Conservation (phyloP, 2,329 filamentous ascomycete species). For the Sarocladiaceae sp. region DNA sequence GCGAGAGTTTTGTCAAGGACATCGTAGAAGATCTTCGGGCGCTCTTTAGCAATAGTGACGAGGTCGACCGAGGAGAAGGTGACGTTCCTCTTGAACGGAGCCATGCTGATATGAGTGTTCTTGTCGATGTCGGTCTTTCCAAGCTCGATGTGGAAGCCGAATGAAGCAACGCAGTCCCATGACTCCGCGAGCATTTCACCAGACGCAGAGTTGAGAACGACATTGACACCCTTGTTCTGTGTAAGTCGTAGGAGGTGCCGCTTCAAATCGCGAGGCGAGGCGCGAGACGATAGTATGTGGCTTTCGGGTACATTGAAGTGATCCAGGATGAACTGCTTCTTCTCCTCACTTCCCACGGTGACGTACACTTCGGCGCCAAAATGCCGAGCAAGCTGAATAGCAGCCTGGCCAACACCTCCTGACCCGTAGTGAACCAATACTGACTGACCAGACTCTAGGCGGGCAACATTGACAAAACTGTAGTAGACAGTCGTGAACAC, state of each 20-base stretch:
- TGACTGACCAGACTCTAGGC: slow-evolving; percentile 14
- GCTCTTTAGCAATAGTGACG: slow-evolving; percentile 35
- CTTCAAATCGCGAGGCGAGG: slow-evolving; percentile 15
- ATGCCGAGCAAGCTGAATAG: slow-evolving; percentile 21
- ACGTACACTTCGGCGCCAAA: slow-evolving; percentile 16
- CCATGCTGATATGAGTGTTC: slow-evolving; percentile 37
- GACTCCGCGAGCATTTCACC: slow-evolving; percentile 38
- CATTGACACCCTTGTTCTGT: slow-evolving; percentile 58
- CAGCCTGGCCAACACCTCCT: slow-evolving; percentile 26
- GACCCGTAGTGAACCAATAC: slow-evolving; percentile 21
- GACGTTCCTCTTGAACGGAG: slow-evolving; percentile 42
- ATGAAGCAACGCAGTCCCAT: slow-evolving; percentile 38
- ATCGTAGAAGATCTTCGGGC: slow-evolving; percentile 27
- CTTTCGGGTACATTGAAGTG: slow-evolving; percentile 31
- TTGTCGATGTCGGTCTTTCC: slow-evolving; percentile 33
- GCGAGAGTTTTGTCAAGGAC: background rate
- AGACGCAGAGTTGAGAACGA: slow-evolving; percentile 53
- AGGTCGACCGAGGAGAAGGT: slow-evolving; percentile 43
- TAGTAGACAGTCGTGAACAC: slow-evolving; percentile 27
- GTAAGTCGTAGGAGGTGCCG: slow-evolving; percentile 17
- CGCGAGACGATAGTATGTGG: slow-evolving; percentile 20
- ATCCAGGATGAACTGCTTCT: slow-evolving; percentile 33
- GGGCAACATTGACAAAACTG: slow-evolving; percentile 11
- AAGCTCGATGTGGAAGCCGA: slow-evolving; percentile 44
- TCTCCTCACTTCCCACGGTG: slow-evolving; percentile 19